phyloP scores from a whole-genome alignment of 2,329 filamentous ascomycete species.

The Pseudohalonectria lignicola region DNA sequence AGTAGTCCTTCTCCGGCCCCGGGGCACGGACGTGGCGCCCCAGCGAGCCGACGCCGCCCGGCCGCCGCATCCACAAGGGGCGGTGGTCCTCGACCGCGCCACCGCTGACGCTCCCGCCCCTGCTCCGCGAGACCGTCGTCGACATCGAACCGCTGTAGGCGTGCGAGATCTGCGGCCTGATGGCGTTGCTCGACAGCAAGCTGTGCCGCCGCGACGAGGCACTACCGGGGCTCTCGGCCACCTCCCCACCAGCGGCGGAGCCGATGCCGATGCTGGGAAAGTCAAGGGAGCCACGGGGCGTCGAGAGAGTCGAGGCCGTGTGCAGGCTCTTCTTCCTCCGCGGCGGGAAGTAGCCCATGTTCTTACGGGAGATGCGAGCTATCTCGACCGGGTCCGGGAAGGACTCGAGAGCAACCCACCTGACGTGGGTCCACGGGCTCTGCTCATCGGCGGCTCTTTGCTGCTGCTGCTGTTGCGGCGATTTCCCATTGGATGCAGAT shows the following conservation, averaged over 20 bases:
- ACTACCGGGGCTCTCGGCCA: slow-evolving; percentile 21
- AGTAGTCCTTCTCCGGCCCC: slow-evolving; percentile 71
- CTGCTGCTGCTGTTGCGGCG: slow-evolving; percentile 19
- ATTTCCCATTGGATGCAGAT: slow-evolving; percentile 20
- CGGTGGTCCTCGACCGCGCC: slow-evolving; percentile 19
- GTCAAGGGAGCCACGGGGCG: slow-evolving; percentile 56
- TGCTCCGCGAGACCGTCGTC: slow-evolving; percentile 21
- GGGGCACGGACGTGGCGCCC: slow-evolving; percentile 58
- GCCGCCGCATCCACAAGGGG: slow-evolving; percentile 62
- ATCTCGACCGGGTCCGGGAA: slow-evolving; percentile 66
- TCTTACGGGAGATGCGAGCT: slow-evolving; percentile 66
- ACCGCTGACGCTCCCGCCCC: slow-evolving; percentile 21
- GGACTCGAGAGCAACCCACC: slow-evolving; percentile 76
- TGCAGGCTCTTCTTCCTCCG: slow-evolving; percentile 73
- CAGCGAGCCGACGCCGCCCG: slow-evolving; percentile 82
- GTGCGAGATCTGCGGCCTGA: slow-evolving; percentile 17
- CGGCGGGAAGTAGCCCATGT: slow-evolving; percentile 85
- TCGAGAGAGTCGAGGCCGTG: slow-evolving; percentile 54
- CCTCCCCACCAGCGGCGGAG: slow-evolving; percentile 21
- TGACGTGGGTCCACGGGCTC: slow-evolving; percentile 77
- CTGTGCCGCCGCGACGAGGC: slow-evolving; percentile 30
- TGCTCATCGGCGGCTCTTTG: too few species aligned
- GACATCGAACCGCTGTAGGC: slow-evolving; percentile 14
- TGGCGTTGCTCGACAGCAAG: slow-evolving; percentile 18
- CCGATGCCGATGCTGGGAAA: slow-evolving; percentile 32